Base-by-base conservation (phyloP, 2,329 filamentous ascomycete genomes). In the Cordyceps pruinosa region DNA sequence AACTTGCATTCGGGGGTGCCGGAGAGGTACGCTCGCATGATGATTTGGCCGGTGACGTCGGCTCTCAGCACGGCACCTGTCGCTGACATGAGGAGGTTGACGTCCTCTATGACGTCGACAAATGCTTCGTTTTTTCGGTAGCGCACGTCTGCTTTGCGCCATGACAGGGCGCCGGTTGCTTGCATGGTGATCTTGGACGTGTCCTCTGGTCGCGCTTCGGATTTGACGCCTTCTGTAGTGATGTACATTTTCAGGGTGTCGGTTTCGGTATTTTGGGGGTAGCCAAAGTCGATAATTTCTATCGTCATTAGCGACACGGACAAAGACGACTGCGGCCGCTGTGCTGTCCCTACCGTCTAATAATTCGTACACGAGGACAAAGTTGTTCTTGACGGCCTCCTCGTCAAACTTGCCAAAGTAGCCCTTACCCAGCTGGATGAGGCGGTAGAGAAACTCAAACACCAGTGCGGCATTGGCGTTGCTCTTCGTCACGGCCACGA, bases 231-330 rank as follows among this genome's bases (percentile, higher is more conserved):
- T 76, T 99, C 94, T 35, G 94, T 99, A 44, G 95, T 99, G 69
- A 99, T 99, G 79, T 99, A 99, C 93, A 97, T 97, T 76, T 99
- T 99, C 66, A 99, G 79, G 17, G 94, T 97, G 72, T 99, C 94
- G 55, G 93, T 96, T 75, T 99, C 94, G 61, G 94, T 99, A 72
- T 97, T 97, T 72, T 99, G 94, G 34, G 94, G 94, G 71, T 99
- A 99, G 61, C 94, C 94, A 74, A 99, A 99, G 74, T 99, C 94
- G 70, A 99, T 85, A 68, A 99, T 97, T 76, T 99, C 94, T 94
- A 10, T 65, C 6, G 48, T 19, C 34, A 6, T 55, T 17, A 52
- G 34, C 34, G 8, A 41, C 19, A 17, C 15, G 10, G 7, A 17
- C 9, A 2, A 15, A 9, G 6, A 5, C 17, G 4, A 15, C 9